Evolutionary conservation across 2,329 filamentous ascomycete species (phyloP).

Genomic region (Westerdykella ornata): DNA sequence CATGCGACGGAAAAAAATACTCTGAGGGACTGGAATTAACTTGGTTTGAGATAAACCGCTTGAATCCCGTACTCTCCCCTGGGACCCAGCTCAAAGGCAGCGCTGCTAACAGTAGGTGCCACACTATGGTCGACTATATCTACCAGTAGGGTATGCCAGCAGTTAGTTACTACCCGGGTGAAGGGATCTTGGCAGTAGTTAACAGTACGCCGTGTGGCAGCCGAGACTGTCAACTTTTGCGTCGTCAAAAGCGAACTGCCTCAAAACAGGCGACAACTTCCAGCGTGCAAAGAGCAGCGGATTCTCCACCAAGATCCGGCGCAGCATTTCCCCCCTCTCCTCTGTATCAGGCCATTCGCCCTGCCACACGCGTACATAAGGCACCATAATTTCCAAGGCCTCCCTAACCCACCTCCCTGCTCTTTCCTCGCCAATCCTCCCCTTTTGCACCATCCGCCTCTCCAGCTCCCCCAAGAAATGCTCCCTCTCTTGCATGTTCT

Average conservation of each 20-base stretch:
- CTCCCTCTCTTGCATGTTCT: slow-evolving; percentile 10
- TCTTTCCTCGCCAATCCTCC: slow-evolving; percentile 8
- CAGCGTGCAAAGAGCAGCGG: slow-evolving; percentile 11
- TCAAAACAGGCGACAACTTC: slow-evolving; percentile 11
- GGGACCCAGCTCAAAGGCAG: no score
- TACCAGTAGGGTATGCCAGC: slow-evolving; percentile 2
- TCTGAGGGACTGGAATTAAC: no score
- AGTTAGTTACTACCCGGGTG: slow-evolving; percentile 2
- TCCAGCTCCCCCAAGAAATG: slow-evolving; percentile 9
- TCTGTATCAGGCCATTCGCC: slow-evolving; percentile 4
- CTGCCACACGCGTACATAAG: slow-evolving; percentile 8
- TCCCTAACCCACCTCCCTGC: slow-evolving; percentile 7
- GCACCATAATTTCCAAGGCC: slow-evolving; percentile 6
- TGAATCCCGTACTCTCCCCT: no score
- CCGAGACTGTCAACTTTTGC: slow-evolving; percentile 8
- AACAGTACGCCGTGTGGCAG: slow-evolving; percentile 8
- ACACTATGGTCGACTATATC: slow-evolving; percentile 2
- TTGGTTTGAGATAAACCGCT: no score
- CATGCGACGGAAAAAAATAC: no score
- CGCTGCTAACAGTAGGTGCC: not conserved
- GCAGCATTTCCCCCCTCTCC: slow-evolving; percentile 8
- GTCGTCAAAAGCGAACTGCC: slow-evolving; percentile 11
- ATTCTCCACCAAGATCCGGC: slow-evolving; percentile 9
- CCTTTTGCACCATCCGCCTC: slow-evolving; percentile 7
- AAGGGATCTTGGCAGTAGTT: slow-evolving; percentile 10